Percentiles rank a stretch among this genome's conserved stretches.
These are phyloP conservation scores for Diaporthe helianthi DNA, from an alignment of 2,329 filamentous ascomycete species.

Conservation along the genomic window DNA sequence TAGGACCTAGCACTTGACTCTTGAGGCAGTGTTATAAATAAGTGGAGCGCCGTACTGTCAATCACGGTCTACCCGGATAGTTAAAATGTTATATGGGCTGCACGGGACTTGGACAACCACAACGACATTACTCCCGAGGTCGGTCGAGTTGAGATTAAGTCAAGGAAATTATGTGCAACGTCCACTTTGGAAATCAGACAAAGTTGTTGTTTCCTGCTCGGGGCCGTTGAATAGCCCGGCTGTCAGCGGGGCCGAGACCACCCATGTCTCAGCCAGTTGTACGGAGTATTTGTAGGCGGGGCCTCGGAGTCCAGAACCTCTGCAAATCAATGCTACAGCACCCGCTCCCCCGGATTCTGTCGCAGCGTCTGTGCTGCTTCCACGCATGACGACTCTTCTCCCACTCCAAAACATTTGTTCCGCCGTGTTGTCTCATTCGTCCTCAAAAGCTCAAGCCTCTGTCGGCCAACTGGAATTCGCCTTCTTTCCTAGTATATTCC, in stretches of 20 bases:
- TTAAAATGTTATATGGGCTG: too few species aligned
- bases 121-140: too few species aligned
- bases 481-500: background rate
- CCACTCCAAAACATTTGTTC: constrained; percentile 14
- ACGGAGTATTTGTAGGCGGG: background rate
- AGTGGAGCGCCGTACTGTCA: background rate
- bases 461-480: background rate
- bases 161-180: background rate
- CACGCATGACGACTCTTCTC: constrained; percentile 16
- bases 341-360: background rate
- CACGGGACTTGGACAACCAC: background rate
- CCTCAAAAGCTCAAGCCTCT: background rate
- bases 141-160: too few species aligned
- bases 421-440: constrained; percentile 1
- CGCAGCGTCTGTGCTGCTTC: background rate
- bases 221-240: constrained; percentile 15
- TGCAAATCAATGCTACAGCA: background rate
- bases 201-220: background rate
- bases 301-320: too few species aligned
- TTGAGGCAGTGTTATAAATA: background rate
- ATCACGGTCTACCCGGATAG: too few species aligned
- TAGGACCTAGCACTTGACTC: background rate
- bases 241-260: constrained; percentile 17
- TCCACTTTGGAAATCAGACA: background rate
- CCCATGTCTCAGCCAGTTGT: constrained; percentile 15